Evolutionary conservation across 805 yeast species (phyloP), one percentile per base, ranked within the genome.

Genomic region (Sungouiella blattae): DNA sequence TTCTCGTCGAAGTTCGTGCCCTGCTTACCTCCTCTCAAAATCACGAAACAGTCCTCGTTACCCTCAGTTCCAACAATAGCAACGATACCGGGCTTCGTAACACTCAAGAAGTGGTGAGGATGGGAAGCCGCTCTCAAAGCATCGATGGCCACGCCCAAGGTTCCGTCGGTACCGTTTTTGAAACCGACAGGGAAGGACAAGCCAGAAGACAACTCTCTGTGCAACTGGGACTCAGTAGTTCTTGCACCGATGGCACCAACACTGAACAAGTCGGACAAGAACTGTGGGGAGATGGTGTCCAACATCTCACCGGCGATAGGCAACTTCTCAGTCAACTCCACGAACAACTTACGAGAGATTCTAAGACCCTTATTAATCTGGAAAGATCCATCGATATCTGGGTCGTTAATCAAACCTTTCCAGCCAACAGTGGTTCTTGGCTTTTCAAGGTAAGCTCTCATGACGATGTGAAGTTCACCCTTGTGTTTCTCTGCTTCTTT

Each of bases 361-460:
- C 87, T 78, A 47, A 91, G 73, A 55, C 98, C 98, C 67, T 87
- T 87, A 77, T 91, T 91, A 62, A 91, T 93, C 61, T 91, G 83
- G 78, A 83, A 93, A 32, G 96, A 73, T 55, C 85, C 84, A 64
- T 91, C 87, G 42, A 91, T 78, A 55, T 91, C 95, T 30, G 98
- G 98, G 65, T 91, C 98, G 63, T 91, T 91, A 60, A 91, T 88
- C 54, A 91, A 73, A 53, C 98, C 98, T 67, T 91, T 91, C 98
- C 98, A 91, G 47, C 98, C 98, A 36, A 91, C 98, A 16, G 98
- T 91, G 45, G 98, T 91, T 73, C 98, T 83, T 55, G 98, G 98
- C 67, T 91, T 91, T 69, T 91, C 98, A 50, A 91, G 74, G 75
- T 91, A 91, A 5, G 98, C 98, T 71, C 98, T 83, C 98, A 91